Evolutionary conservation across 2,329 filamentous ascomycete species (phyloP).

Genomic region (Aspergillus calidoustus): DNA sequence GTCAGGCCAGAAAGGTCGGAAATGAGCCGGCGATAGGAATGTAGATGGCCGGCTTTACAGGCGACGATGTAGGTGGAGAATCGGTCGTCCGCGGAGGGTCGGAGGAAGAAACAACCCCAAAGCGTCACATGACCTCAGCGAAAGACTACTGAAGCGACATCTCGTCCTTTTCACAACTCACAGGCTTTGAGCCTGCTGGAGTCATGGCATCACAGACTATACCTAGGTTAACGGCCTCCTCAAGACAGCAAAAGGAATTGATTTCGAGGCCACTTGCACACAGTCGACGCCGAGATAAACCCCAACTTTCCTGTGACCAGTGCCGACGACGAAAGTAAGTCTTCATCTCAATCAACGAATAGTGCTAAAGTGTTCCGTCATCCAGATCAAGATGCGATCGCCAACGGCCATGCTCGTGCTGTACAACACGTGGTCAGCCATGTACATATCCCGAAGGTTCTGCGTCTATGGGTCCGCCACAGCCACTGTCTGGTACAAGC

Average conservation of each 20-base stretch:
- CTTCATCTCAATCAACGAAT: not conserved
- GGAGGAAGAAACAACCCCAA: not conserved
- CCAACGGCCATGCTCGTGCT: constrained; percentile 61
- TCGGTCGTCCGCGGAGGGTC: not conserved
- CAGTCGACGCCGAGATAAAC: constrained; percentile 40
- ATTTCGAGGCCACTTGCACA: constrained; percentile 1
- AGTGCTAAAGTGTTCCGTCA: not conserved
- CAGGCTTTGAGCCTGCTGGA: not conserved
- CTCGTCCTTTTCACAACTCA: not conserved
- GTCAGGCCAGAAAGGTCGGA: not conserved
- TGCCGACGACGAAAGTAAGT: constrained; percentile 42
- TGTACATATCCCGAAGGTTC: constrained; percentile 51
- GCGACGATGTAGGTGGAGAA: not conserved
- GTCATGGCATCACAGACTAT: not conserved
- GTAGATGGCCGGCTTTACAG: not conserved
- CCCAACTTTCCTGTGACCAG: constrained; percentile 41
- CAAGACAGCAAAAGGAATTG: not conserved
- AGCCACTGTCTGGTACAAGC: constrained; percentile 47
- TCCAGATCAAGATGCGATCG: constrained; percentile 58
- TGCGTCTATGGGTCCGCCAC: not conserved
- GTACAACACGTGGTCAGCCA: constrained; percentile 58
- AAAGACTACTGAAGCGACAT: not conserved
- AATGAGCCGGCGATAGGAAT: not conserved
- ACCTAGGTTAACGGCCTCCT: not conserved
- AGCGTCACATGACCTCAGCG: not conserved